phyloP scores from a whole-genome alignment of 345 rosid genomes.

The Litchi chinensis region DNA sequence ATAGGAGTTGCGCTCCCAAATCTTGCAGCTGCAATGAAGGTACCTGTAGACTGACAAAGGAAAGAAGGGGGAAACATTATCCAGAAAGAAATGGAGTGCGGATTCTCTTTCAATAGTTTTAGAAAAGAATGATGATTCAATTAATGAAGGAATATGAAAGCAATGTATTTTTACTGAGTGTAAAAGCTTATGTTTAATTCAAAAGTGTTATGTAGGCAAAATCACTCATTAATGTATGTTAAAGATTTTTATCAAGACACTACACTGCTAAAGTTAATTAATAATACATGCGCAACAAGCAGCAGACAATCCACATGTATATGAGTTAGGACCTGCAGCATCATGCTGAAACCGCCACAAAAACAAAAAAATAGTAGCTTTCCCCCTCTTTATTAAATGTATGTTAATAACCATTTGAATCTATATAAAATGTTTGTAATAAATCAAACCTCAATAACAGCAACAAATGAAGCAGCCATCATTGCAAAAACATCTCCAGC shows the following conservation, averaged over 20 bases:
- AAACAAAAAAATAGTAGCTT: background rate
- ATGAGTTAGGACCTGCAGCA: background rate
- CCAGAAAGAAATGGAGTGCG: background rate
- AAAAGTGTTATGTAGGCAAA: background rate
- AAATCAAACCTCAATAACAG: conserved; percentile 67
- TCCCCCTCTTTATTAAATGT: background rate
- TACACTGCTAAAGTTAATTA: background rate
- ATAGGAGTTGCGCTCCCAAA: conserved; percentile 80
- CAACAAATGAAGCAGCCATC: conserved; percentile 78
- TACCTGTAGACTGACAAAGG: conserved; percentile 69
- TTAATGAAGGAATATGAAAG: background rate
- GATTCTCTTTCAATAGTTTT: conserved; percentile 2
- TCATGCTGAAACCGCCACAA: background rate
- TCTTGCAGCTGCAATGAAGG: conserved; percentile 75
- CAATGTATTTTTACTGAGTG: background rate
- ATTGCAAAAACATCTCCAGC: conserved; percentile 67
- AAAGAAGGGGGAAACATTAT: background rate
- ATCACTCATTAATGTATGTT: background rate
- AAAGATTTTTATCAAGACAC: background rate
- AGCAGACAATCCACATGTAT: background rate
- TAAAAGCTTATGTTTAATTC: background rate
- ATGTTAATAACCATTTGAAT: background rate
- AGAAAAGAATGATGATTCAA: background rate
- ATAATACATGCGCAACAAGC: conserved; percentile 1
- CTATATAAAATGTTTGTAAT: background rate